Evolutionary conservation across 202 grass and related monocot genomes (phyloP), one percentile per base, ranked within the genome.

Genomic region (Elaeis oleifera): DNA sequence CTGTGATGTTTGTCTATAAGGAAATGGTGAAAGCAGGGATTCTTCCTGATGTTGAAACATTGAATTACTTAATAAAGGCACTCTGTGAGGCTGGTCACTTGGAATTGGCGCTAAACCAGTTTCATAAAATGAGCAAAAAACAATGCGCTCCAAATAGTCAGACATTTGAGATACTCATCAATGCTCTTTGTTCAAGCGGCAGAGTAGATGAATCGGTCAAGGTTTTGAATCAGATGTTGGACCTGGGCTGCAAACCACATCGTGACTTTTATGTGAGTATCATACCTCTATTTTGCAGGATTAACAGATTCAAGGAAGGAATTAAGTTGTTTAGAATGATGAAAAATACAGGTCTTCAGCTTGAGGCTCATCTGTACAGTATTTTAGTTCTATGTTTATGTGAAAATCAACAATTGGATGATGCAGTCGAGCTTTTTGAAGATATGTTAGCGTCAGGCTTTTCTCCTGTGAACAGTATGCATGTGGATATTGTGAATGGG

Each of bases 11-110:
- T 32, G 65, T 27, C 0, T 84, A 84, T 49, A 75, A 77, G 51
- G 80, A 84, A 56, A 83, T 84, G 57, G 58, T 88, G 15, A 88
- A 88, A 68, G 61, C 66, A 5, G 77, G 77, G 20, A 60, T 83
- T 24, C 73, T 78, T 80, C 85, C 80, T 77, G 70, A 83, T 49
- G 69, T 80, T 63, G 80, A 74, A 17, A 77, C 77, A 20, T 54
- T 88, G 65, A 88, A 88, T 80, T 71, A 65, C 6, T 69, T 88
- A 19, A 88, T 80, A 61, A 67, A 74, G 58, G 60, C 27, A 0
- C 59, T 83, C 53, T 88, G 80, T 59, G 56, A 68, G 56, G 55
- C 57, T 28, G 76, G 65, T 7, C 70, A 50, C 55, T 71, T 88
- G 29, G 85, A 83, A 23, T 55, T 83, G 28, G 70, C 85, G 5